Evolutionary conservation across 805 yeast species (phyloP), one percentile per base, ranked within the genome.

Genomic region (Starmerella bacillaris): DNA sequence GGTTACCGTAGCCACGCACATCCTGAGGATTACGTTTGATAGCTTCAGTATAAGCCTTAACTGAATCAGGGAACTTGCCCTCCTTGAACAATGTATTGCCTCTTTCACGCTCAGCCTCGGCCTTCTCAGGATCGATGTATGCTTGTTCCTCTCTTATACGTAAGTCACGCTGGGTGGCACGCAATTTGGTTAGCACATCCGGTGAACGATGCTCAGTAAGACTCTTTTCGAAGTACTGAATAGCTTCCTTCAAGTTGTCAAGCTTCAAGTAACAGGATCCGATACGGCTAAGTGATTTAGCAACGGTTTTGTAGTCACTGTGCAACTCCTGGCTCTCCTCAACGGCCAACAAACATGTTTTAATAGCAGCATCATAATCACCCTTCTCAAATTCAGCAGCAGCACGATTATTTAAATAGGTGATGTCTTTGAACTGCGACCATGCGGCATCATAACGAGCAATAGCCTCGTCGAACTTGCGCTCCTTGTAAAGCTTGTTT

Each of bases 361-460:
- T 59, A 45, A 89, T 78, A 27, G 94, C 84, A 8, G 74, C 59
- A 38, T 83, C 94, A 51, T 69, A 78, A 51, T 83, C 94, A 42
- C 89, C 94, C 57, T 84, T 82, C 61, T 89, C 99, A 53, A 60
- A 89, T 60, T 89, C 94, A 22, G 98, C 99, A 38, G 99, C 96
- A 27, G 98, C 89, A 51, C 92, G 73, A 66, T 89, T 89, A 65
- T 92, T 89, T 55, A 89, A 67, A 55, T 78, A 89, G 1, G 96
- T 86, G 51, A 86, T 80, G 54, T 89, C 96, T 51, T 73, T 68
- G 59, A 64, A 59, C 16, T 72, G 55, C 22, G 74, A 77, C 78
- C 82, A 89, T 2, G 99, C 99, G 53, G 73, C 68, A 53, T 78
- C 64, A 61, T 89, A 89, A 42, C 71, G 63, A 38, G 61, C 80